Evolutionary conservation across 2,329 filamentous ascomycete genomes (phyloP), one percentile per base, ranked within the genome.

Genomic region (Botryotinia narcissicola): DNA sequence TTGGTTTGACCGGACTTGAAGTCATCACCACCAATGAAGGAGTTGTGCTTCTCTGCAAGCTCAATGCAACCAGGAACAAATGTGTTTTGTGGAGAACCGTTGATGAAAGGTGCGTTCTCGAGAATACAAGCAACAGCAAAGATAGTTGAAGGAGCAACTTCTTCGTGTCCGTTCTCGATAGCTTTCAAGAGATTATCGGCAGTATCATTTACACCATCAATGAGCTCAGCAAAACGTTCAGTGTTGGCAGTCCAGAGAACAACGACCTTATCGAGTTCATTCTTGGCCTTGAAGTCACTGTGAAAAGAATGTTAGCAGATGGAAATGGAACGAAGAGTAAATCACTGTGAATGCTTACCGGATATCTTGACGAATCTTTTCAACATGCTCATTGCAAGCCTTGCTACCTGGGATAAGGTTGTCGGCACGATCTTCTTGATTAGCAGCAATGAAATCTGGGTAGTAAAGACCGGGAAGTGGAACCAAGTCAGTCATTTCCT

Each of bases 1-100:
- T 99, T 99, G 83, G 96, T 99, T 88, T 99, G 96, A 76, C 96
- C 96, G 76, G 96, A 98, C 87, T 99, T 99, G 91, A 99, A 99
- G 86, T 99, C 96, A 80, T 99, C 96, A 77, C 96, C 96, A 74
- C 96, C 96, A 80, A 99, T 94, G 86, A 97, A 99, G 75, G 95
- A 90, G 73, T 89, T 88, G 84, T 97, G 91, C 84, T 92, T 87
- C 86, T 97, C 93, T 35, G 96, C 96, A 74, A 99, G 90, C 81
- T 95, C 87, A 78, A 98, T 91, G 75, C 92, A 93, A 80, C 96
- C 96, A 14, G 95, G 95, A 32, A 99, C 95, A 80, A 99, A 98
- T 61, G 96, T 99, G 88, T 99, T 99, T 85, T 99, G 96, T 48
- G 96, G 96, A 76, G 96, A 99, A 74, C 96, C 96, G 84, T 99